Percentiles rank a stretch among this genome's conserved stretches.
phyloP scores from a whole-genome alignment of 345 rosid genomes.

The Microcos paniculata region DNA sequence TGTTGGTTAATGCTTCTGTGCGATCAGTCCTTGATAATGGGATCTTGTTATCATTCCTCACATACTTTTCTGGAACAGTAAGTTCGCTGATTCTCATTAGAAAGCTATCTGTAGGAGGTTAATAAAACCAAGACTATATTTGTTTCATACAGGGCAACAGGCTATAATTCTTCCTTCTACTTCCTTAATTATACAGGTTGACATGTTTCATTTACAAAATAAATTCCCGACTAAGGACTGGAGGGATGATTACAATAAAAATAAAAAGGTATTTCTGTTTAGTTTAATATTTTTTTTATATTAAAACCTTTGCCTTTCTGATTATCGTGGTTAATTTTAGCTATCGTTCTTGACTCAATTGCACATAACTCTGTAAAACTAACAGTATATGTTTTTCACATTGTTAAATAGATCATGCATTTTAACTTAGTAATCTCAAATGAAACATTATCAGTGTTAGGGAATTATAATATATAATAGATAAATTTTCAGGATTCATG shows the following conservation, averaged over 20 bases:
- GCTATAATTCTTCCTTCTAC: not conserved
- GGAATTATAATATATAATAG: not conserved
- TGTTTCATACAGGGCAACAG: not conserved
- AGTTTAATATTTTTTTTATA: not conserved
- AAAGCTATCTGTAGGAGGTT: not conserved
- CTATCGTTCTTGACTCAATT: not conserved
- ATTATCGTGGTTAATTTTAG: not conserved
- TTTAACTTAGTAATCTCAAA: not conserved
- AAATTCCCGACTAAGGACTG: conserved; percentile 59
- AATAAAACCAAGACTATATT: not conserved
- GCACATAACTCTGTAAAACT: not conserved
- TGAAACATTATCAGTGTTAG: not conserved
- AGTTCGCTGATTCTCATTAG: conserved; percentile 32
- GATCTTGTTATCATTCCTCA: conserved; percentile 78
- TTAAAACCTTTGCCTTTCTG: not conserved
- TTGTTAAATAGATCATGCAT: not conserved
- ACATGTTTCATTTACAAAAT: conserved; percentile 74
- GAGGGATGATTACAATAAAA: conserved; percentile 73
- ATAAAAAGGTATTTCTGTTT: conserved; percentile 60
- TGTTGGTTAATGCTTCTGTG: conserved; percentile 89
- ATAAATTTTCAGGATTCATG: not conserved
- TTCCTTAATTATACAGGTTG: conserved; percentile 57
- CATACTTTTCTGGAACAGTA: conserved; percentile 94
- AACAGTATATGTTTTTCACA: not conserved
- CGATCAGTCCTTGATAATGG: conserved; percentile 91